Evolutionary conservation across 1,284 basidiomycete species (phyloP), one percentile per base, ranked within the genome.

Genomic region (Entoloma clypeatum): DNA sequence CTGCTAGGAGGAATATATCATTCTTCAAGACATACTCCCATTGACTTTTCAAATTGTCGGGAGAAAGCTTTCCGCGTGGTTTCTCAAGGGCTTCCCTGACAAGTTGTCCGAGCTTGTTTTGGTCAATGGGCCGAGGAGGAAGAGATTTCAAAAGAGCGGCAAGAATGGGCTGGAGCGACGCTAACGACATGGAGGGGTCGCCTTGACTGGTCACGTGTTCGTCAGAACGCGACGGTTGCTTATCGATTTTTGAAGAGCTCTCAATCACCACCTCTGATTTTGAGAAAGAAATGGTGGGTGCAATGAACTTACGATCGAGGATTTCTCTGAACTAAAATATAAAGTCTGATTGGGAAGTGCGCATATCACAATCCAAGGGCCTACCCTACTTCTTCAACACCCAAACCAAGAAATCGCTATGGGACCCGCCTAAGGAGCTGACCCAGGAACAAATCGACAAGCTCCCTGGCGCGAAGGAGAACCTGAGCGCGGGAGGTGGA

Each of bases 351-450:
- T 92, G 87, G 87, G 86, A 92, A 75, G 69, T 94, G 51, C 82
- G 87, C 46, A 75, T 92, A 70, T 94, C 90, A 42, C 82, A 69
- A 60, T 86, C 90, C 39, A 81, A 82, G 54, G 67, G 75, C 40
- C 64, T 90, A 33, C 88, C 91, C 4, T 99, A 99, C 75, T 99
- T 86, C 69, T 95, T 83, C 79, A 88, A 97, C 63, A 54, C 68
- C 14, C 58, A 72, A 17, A 86, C 85, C 19, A 70, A 77, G 41
- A 62, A 79, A 52, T 97, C 94, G 3, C 72, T 68, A 41, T 99
- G 96, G 96, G 86, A 92, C 5, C 55, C 77, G 0, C 96, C 95
- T 2, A 36, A 71, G 1, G 84, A 67, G 2, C 63, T 97, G 34
- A 70, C 79, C 10, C 53, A 71, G 24, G 81, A 84, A 2, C 62